Base-by-base conservation (phyloP, 306 rosid genomes). In the Ziziphus jujuba region DNA sequence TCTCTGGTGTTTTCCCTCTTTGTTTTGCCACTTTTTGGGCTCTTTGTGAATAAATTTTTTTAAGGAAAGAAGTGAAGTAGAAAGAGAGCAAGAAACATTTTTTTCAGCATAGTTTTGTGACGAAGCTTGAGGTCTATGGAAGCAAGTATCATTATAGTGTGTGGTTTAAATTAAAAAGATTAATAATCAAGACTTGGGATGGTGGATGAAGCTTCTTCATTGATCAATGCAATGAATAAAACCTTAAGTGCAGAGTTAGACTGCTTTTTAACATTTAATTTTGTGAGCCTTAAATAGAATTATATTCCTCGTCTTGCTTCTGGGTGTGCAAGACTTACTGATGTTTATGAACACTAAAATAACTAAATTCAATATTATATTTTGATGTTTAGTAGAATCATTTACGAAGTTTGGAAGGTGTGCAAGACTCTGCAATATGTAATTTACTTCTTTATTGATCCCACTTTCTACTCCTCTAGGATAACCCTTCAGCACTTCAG, bases 401-500 rank as follows among this genome's bases (percentile, higher is more conserved):
- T 8, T 61, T 34, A 28, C 20, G 6, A 36, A 47, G 35, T 34
- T 48, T 43, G 25, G 45, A 12, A 9, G 13, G 23, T 7, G 20
- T 55, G 44, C 9, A 23, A 63, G 20, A 3, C 5, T 34, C n/a
- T 3, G 28, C 20, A 31, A 15, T 43, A 43, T 20, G 14, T 43
- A 43, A 28, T 44, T 71, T 63, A 48, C 75, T 34, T 72, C 69
- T 53, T 51, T 61, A 54, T 50, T 80, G 67, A 73, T 72, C 79
- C 49, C 75, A 50, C 74, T 79, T 35, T 49, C 58, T 72, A 38
- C 67, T 72, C 58, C 66, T 81, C 75, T 78, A 92, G 98, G 98
- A 90, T 54, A 86, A 77, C 48, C 79, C 96, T 76, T 82, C 90
- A 16, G 74, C 84, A 34, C 89, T 90, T 74, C 93, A 86, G 81